Evolutionary conservation across 768 basidiomycete species (phyloP), one percentile per base, ranked within the genome.

Genomic region (Erythrobasidium yunnanense): DNA sequence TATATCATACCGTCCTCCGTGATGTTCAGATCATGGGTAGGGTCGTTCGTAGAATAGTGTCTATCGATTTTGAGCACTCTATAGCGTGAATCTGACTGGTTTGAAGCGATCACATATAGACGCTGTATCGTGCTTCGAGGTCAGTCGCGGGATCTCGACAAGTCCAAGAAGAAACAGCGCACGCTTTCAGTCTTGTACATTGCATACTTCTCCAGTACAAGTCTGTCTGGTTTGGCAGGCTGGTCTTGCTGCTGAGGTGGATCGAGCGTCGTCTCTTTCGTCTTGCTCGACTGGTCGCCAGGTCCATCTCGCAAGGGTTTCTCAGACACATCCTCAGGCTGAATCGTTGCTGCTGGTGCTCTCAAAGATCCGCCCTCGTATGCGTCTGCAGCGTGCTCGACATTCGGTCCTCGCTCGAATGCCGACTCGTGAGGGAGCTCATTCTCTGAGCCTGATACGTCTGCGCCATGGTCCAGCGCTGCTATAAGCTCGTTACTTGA

Each of bases 21-120:
- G 2, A 95, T 83, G 25, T 78, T 77, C 11, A 95, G 80, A 68
- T 58, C 1, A 87, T 90, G 42, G 66, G 66, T 22, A 38, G 30
- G 25, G 17, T 65, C 66, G 0, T 63, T 27, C 0, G 69, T 45
- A 0, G 63, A 45, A 5, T 27, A 57, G 18, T 65, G 49, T 0
- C 93, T 81, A 76, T 99, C 91, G 57, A 99, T 85, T 79, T 91
- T 95, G 73, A 96, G 82, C 63, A 99, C 88, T 20, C 88, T 83
- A 73, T 95, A 91, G 1, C 87, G 82, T 0, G 88, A 87, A 66
- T 89, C 88, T 18, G 87, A 84, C 0, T 88, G 83, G 77, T 90
- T 90, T 45, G 88, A 91, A 1, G 88, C 91, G 67, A 96, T 84
- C 57, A 99, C 83, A 78, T 85, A 96, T 81, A 93, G 90, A 18